A percentile compares a stretch with the other conserved stretches of the same genome.
Evolutionary conservation across 805 yeast species (phyloP).

Genomic region (Candida lessepsii): DNA sequence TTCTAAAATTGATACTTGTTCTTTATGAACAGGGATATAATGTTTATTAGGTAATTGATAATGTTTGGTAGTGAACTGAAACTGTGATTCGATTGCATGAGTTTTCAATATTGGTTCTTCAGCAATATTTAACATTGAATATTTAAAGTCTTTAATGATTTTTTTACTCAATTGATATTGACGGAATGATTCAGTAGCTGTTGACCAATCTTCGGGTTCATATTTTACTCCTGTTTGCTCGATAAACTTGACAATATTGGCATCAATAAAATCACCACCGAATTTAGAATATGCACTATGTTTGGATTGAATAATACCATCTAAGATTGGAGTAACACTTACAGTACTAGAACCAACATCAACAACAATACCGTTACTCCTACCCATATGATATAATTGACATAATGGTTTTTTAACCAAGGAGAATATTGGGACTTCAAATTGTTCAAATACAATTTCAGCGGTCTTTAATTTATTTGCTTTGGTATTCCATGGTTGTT

Average conservation of each 20-base stretch:
- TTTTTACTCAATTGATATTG: slow-evolving; percentile 37
- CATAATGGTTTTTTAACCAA: slow-evolving; percentile 76
- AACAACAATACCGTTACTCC: slow-evolving; percentile 72
- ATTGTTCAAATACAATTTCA: slow-evolving; percentile 72
- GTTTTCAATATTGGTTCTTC: slow-evolving; percentile 19
- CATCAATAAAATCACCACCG: slow-evolving; percentile 83
- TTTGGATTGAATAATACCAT: slow-evolving; percentile 68
- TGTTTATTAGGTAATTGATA: slow-evolving; percentile 24
- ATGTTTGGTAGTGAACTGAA: slow-evolving; percentile 11
- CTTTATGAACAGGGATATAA: slow-evolving; percentile 16
- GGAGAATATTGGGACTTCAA: slow-evolving; percentile 74
- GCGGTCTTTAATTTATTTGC: slow-evolving; percentile 56
- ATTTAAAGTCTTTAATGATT: slow-evolving; percentile 36
- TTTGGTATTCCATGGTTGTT: slow-evolving; percentile 67
- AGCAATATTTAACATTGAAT: slow-evolving; percentile 26
- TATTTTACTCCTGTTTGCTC: slow-evolving; percentile 18
- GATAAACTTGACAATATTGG: slow-evolving; percentile 55
- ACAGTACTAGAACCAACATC: slow-evolving; percentile 75
- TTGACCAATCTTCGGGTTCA: slow-evolving; percentile 10
- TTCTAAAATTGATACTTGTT: slow-evolving; percentile 43
- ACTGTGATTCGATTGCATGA: slow-evolving; percentile 6
- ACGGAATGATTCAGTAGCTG: slow-evolving; percentile 30
- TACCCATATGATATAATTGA: slow-evolving; percentile 73
- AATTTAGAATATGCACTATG: slow-evolving; percentile 65
- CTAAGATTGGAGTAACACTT: slow-evolving; percentile 73